Evolutionary conservation across 2,329 filamentous ascomycete species (phyloP).

Genomic region (Mariannaea sp.): DNA sequence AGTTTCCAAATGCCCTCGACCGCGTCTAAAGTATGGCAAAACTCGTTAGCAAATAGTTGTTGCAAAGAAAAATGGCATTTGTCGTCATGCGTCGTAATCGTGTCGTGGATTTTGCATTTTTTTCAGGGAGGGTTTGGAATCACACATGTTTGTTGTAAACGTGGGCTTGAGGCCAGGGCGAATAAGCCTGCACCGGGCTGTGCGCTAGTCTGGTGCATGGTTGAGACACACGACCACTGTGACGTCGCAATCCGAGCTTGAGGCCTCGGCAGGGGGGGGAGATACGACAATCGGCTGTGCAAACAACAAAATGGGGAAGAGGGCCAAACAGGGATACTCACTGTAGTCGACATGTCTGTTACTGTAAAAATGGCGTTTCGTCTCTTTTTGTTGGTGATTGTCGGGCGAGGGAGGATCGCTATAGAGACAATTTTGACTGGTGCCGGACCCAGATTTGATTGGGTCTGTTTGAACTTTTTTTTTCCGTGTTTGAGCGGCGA

Average conservation of each 20-base stretch:
- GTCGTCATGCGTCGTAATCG: conserved; percentile 20
- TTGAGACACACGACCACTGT: conserved; percentile 46
- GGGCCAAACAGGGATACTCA: conserved; percentile 16
- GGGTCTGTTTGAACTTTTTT: conserved; percentile 13
- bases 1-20: conserved; percentile 46
- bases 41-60: background rate
- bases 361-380: conserved; percentile 5
- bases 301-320: conserved; percentile 4
- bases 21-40: conserved; percentile 39
- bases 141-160: conserved; percentile 22
- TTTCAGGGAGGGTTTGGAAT: conserved; percentile 24
- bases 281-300: background rate
- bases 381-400: background rate
- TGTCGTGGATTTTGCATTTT: conserved; percentile 26
- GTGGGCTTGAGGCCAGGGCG: conserved; percentile 35
- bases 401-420: conserved; percentile 7
- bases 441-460: conserved; percentile 19
- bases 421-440: conserved; percentile 23
- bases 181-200: conserved; percentile 33
- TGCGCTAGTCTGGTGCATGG: conserved; percentile 43
- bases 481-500: conserved; percentile 10
- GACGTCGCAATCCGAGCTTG: conserved; percentile 40
- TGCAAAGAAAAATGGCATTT: conserved; percentile 13
- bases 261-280: conserved; percentile 22
- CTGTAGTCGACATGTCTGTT: conserved; percentile 23